A percentile compares a stretch with the other conserved stretches of the same genome.
Evolutionary conservation across 495 filamentous ascomycete genomes (phyloP).

Genomic region (Annulohypoxylon nitens): DNA sequence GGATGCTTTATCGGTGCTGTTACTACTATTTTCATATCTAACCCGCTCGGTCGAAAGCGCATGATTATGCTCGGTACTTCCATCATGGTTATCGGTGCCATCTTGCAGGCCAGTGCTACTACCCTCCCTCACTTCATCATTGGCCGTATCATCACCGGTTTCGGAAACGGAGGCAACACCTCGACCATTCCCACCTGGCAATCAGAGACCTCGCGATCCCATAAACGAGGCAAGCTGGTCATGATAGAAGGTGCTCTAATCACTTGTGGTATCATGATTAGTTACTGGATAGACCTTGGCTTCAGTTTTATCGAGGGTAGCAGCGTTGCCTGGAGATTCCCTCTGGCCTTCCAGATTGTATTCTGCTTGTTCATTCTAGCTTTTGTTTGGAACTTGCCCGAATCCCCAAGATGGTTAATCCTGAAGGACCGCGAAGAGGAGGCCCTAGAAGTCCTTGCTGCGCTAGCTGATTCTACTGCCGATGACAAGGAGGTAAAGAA

Average conservation of each 20-base stretch:
- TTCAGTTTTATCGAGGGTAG: constrained; percentile 71
- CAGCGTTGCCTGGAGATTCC: constrained; percentile 79
- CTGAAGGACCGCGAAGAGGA: constrained; percentile 76
- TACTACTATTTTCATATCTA: constrained; percentile 76
- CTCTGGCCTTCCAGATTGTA: constrained; percentile 78
- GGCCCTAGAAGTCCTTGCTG: constrained; percentile 71
- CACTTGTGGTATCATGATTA: constrained; percentile 77
- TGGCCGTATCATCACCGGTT: constrained; percentile 74
- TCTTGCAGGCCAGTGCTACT: constrained; percentile 72
- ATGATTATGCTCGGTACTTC: constrained; percentile 77
- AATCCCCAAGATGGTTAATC: constrained; percentile 82
- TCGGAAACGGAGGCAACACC: constrained; percentile 74
- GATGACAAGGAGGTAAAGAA: constrained; percentile 69
- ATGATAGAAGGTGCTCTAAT: constrained; percentile 84
- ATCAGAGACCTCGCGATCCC: constrained; percentile 80
- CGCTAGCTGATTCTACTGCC: constrained; percentile 66
- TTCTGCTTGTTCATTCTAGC: constrained; percentile 72
- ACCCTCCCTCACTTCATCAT: constrained; percentile 72
- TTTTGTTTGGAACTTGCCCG: constrained; percentile 75
- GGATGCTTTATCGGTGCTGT: constrained; percentile 81
- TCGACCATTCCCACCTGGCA: constrained; percentile 80
- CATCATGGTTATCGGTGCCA: constrained; percentile 79
- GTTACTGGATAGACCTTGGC: constrained; percentile 82
- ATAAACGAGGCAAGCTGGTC: constrained; percentile 79
- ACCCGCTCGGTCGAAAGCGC: constrained; percentile 75